These are phyloP conservation scores for Cladosporium sp. DNA, from an alignment of 2,329 filamentous ascomycete genomes.

Conservation along the genomic window DNA sequence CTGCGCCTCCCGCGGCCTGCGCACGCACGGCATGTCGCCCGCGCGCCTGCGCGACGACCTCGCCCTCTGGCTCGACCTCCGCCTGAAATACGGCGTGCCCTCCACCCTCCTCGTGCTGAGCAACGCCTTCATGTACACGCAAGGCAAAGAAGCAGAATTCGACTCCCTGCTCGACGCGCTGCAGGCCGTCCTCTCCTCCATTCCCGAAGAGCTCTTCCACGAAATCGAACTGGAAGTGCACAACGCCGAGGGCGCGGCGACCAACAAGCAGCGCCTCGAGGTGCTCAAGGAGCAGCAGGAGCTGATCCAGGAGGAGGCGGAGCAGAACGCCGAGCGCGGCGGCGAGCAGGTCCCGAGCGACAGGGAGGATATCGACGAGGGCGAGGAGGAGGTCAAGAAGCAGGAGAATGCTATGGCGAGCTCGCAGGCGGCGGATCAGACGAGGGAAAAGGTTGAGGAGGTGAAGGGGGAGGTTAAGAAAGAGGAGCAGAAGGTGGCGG, in stretches of 20 bases:
- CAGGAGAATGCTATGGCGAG: slow-evolving; percentile 10
- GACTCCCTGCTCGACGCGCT: slow-evolving; percentile 89
- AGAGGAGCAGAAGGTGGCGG: too few species aligned
- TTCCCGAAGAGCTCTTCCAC: slow-evolving; percentile 98
- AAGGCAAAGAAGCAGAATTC: slow-evolving; percentile 78
- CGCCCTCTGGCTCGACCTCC: slow-evolving; percentile 88
- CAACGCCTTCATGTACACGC: slow-evolving; percentile 96
- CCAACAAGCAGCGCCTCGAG: slow-evolving; percentile 98
- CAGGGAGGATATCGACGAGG: slow-evolving; percentile 85
- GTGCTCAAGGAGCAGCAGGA: slow-evolving; percentile 98
- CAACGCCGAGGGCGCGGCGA: slow-evolving; percentile 92
- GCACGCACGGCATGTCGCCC: slow-evolving; percentile 87
- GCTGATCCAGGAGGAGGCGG: slow-evolving; percentile 93
- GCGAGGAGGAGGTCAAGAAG: slow-evolving; percentile 12
- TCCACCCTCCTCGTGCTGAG: slow-evolving; percentile 92
- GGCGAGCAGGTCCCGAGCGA: slow-evolving; percentile 54
- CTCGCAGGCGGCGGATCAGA: slow-evolving; percentile 1
- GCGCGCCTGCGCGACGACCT: slow-evolving; percentile 84
- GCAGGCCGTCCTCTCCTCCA: slow-evolving; percentile 85
- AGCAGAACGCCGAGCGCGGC: slow-evolving; percentile 72
- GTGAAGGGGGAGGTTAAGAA: neutral
- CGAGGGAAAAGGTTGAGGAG: neutral
- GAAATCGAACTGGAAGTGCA: slow-evolving; percentile 98
- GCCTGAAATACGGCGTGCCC: slow-evolving; percentile 90
- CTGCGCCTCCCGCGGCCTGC: slow-evolving; percentile 85